These are phyloP conservation scores for Telopea speciosissima DNA, from an alignment of 177 flowering plant species.

Conservation along the genomic window DNA sequence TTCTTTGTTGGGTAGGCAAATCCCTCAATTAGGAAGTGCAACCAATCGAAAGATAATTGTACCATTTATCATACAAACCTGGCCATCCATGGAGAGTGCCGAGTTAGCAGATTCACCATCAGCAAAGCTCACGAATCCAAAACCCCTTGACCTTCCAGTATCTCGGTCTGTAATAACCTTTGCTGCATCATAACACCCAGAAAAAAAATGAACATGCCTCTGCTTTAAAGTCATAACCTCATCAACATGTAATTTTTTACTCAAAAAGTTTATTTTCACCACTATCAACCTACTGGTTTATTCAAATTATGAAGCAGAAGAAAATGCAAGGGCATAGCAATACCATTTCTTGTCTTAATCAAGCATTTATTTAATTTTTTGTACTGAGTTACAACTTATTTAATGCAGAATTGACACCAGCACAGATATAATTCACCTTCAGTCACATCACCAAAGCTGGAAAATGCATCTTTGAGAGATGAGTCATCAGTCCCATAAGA, in stretches of 20 bases:
- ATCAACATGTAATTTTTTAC: background rate
- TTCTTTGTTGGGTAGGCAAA: no score
- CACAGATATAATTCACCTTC: slow-evolving; percentile 38
- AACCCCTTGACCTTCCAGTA: slow-evolving; percentile 50
- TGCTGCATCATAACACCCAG: slow-evolving; percentile 30
- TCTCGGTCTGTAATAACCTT: slow-evolving; percentile 48
- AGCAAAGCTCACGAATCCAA: slow-evolving; percentile 40
- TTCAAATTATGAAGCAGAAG: background rate
- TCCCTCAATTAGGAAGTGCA: background rate
- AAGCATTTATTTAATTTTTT: background rate
- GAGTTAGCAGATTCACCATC: slow-evolving; percentile 38
- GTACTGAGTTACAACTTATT: background rate
- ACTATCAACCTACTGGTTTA: no score
- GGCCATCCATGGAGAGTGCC: slow-evolving; percentile 68
- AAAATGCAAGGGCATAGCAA: background rate
- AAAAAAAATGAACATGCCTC: no score
- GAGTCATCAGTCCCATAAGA: slow-evolving; percentile 57
- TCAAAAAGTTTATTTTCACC: no score
- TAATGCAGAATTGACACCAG: background rate
- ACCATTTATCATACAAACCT: slow-evolving; percentile 28
- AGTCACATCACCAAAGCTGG: slow-evolving; percentile 49
- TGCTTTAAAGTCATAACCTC: no score
- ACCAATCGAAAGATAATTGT: background rate
- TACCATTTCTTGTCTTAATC: background rate
- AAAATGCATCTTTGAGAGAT: slow-evolving; percentile 50